Percentiles rank a stretch among this genome's conserved stretches.
phyloP scores from a whole-genome alignment of 805 yeast species.

The Yarrowia hollandica region DNA sequence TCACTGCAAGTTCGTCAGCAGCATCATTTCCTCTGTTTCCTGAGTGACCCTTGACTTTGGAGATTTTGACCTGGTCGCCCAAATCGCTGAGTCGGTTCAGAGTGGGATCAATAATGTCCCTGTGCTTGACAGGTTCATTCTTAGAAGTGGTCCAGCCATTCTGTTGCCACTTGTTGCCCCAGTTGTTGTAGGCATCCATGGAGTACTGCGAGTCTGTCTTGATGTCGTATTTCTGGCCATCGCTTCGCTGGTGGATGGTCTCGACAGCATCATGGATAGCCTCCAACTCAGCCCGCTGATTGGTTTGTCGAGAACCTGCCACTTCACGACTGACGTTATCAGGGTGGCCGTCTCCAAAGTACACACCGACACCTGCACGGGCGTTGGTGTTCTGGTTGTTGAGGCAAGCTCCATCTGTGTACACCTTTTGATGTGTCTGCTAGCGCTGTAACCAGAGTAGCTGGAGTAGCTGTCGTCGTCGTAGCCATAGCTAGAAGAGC shows the following conservation, averaged over 20 bases:
- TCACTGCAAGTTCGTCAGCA: background rate
- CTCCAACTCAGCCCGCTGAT: conserved; percentile 18
- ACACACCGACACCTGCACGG: background rate
- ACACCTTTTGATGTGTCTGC: too few relatives aligned
- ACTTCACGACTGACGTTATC: conserved; percentile 2
- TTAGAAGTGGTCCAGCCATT: background rate
- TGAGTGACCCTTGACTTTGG: conserved; percentile 11
- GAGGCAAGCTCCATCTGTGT: conserved; percentile 14
- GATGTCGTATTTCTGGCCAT: background rate
- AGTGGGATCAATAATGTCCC: conserved; percentile 6
- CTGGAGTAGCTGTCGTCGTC: background rate
- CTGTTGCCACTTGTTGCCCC: background rate
- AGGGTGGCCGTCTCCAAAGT: background rate
- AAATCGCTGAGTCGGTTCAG: background rate
- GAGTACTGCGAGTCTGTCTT: background rate
- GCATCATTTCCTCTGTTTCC: conserved; percentile 2
- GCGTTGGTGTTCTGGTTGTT: conserved; percentile 5
- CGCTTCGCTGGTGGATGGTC: background rate
- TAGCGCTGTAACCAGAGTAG: background rate
- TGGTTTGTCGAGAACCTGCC: background rate
- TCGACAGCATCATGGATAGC: background rate
- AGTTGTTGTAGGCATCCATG: background rate
- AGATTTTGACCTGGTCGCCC: background rate
- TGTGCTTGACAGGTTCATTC: background rate
- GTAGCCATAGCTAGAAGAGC: background rate